phyloP scores from a whole-genome alignment of 495 filamentous ascomycete species.

The Talaromyces wortmannii region DNA sequence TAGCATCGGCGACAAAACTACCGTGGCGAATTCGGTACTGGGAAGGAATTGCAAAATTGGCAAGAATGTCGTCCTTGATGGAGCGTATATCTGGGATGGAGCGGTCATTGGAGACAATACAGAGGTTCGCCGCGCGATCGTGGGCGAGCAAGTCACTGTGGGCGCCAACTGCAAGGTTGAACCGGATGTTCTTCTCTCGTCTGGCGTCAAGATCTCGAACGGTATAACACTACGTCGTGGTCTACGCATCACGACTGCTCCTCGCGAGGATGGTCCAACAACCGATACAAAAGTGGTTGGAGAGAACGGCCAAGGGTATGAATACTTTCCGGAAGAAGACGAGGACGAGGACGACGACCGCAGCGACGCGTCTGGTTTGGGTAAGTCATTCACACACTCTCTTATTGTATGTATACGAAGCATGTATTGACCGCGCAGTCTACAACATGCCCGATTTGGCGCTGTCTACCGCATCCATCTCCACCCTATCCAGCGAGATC shows the following conservation, averaged over 20 bases:
- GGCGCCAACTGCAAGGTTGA: slow-evolving; percentile 64
- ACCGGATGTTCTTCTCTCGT: slow-evolving; percentile 73
- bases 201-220: slow-evolving; percentile 63
- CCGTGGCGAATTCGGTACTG: slow-evolving; percentile 65
- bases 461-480: slow-evolving; percentile 72
- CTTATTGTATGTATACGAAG: neutral
- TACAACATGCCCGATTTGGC: slow-evolving; percentile 65
- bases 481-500: slow-evolving; percentile 53
- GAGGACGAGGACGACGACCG: slow-evolving; percentile 42
- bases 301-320: slow-evolving; percentile 35
- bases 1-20: slow-evolving; percentile 64
- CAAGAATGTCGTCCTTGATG: slow-evolving; percentile 67
- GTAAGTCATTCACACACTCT: slow-evolving; percentile 24
- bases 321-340: slow-evolving; percentile 41
- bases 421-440: slow-evolving; percentile 28
- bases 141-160: slow-evolving; percentile 63
- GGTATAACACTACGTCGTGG: slow-evolving; percentile 43
- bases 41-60: slow-evolving; percentile 83
- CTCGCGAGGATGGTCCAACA: slow-evolving; percentile 38
- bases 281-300: slow-evolving; percentile 45
- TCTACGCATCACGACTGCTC: slow-evolving; percentile 49
- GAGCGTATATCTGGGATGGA: slow-evolving; percentile 89
- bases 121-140: slow-evolving; percentile 62
- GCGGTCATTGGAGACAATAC: slow-evolving; percentile 66
- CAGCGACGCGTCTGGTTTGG: slow-evolving; percentile 42